phyloP scores from a whole-genome alignment of 495 filamentous ascomycete species.

The Neurospora sublineolata region DNA sequence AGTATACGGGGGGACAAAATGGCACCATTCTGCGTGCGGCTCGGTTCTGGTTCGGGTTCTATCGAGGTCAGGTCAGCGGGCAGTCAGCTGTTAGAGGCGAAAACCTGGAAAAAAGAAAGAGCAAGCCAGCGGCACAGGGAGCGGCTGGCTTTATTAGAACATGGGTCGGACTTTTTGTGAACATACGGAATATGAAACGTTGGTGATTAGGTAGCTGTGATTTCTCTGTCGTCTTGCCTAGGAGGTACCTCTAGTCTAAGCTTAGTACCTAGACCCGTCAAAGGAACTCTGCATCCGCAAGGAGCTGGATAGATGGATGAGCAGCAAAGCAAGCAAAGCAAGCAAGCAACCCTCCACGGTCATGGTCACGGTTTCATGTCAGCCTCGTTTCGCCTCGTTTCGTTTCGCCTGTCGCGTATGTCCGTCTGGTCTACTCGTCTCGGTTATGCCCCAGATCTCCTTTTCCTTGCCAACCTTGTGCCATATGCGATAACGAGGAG shows the following conservation, averaged over 20 bases:
- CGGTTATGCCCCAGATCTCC: too few species aligned
- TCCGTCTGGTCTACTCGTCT: neutral
- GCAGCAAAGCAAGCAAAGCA: neutral
- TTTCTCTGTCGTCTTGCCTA: neutral
- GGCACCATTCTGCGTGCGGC: neutral
- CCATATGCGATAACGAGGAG: neutral
- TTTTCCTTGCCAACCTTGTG: neutral
- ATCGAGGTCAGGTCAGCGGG: neutral
- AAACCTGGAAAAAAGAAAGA: neutral
- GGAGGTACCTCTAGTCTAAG: neutral
- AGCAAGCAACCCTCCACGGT: neutral
- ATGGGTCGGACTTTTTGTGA: neutral
- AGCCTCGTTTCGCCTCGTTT: neutral
- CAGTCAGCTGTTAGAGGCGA: neutral
- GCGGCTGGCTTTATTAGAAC: neutral
- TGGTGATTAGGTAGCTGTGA: neutral
- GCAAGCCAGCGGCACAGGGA: neutral
- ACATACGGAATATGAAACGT: neutral
- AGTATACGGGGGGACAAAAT: neutral
- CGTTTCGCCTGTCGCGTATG: neutral
- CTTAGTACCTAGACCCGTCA: neutral
- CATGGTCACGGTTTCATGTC: neutral
- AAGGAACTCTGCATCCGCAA: neutral
- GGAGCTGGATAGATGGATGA: neutral
- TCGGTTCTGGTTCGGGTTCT: neutral